These are phyloP conservation scores for Penicillium lividum DNA, from an alignment of 495 filamentous ascomycete genomes.

Conservation along the genomic window DNA sequence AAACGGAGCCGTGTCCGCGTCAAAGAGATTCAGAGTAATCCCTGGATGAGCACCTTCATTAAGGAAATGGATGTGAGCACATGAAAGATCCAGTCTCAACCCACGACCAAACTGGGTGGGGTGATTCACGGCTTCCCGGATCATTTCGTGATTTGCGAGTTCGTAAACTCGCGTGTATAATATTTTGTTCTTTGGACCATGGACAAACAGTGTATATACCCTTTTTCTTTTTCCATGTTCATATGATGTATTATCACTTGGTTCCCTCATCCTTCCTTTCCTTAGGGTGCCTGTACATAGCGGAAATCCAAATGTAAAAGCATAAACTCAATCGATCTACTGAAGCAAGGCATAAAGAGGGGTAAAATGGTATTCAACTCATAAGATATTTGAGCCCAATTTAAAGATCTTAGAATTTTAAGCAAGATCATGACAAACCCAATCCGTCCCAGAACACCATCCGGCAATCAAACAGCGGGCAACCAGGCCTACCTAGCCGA, in stretches of 20 bases:
- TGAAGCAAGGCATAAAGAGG: not conserved
- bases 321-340: not conserved
- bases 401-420: not conserved
- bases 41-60: constrained; percentile 10
- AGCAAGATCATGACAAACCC: not conserved
- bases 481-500: not conserved
- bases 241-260: not conserved
- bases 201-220: constrained; percentile 1
- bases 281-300: not conserved
- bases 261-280: not conserved
- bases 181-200: not conserved
- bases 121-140: too few relatives aligned
- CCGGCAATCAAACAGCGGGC: not conserved
- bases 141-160: not conserved
- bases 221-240: constrained; percentile 4
- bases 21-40: constrained; percentile 11
- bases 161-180: not conserved
- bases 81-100: too few relatives aligned
- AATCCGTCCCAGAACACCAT: not conserved
- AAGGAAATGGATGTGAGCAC: not conserved
- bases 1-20: constrained; percentile 2
- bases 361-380: too few relatives aligned
- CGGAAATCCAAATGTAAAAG: too few relatives aligned
- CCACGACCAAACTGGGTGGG: too few relatives aligned
- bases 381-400: not conserved